These are phyloP conservation scores for Aspergillus mulundensis DNA, from an alignment of 495 filamentous ascomycete species.

Conservation along the genomic window DNA sequence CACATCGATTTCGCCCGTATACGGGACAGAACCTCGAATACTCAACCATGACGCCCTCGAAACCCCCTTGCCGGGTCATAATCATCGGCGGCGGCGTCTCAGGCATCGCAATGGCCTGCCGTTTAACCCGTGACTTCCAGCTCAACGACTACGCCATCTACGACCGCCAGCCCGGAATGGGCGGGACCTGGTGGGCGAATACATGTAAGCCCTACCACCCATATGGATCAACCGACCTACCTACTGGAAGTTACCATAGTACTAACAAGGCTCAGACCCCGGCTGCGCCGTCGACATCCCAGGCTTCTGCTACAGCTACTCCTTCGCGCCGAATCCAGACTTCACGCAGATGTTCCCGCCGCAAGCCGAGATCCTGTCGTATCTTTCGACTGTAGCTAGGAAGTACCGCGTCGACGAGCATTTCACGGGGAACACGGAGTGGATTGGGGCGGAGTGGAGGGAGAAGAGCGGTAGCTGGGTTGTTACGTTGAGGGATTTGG, in stretches of 20 bases:
- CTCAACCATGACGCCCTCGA: too few species aligned
- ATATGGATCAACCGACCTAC: too few species aligned
- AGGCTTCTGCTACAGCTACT: conserved; percentile 24
- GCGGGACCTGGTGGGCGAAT: conserved; percentile 27
- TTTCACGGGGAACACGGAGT: conserved; percentile 18
- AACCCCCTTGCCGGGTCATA: conserved; percentile 5
- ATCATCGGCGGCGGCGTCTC: conserved; percentile 28
- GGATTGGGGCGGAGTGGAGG: conserved; percentile 19
- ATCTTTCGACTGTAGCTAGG: conserved; percentile 1
- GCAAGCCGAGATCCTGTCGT: conserved; percentile 20
- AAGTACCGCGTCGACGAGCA: conserved; percentile 13
- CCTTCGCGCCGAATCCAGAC: conserved; percentile 24
- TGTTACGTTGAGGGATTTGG: conserved; percentile 17
- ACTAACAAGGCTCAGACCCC: too few species aligned
- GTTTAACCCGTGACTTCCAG: conserved; percentile 20
- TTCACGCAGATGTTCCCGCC: conserved; percentile 25
- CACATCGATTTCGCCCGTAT: too few species aligned
- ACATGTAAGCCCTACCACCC: conserved; percentile 14
- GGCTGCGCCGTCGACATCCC: conserved; percentile 30
- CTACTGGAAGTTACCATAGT: too few species aligned
- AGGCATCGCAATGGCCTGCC: conserved; percentile 24
- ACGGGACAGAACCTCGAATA: too few species aligned
- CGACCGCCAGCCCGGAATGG: conserved; percentile 16
- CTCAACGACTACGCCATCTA: conserved; percentile 24
- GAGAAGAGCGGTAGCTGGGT: conserved; percentile 18